Base-by-base conservation (phyloP, 106 monocot species). In the Dendrobium catenatum region DNA sequence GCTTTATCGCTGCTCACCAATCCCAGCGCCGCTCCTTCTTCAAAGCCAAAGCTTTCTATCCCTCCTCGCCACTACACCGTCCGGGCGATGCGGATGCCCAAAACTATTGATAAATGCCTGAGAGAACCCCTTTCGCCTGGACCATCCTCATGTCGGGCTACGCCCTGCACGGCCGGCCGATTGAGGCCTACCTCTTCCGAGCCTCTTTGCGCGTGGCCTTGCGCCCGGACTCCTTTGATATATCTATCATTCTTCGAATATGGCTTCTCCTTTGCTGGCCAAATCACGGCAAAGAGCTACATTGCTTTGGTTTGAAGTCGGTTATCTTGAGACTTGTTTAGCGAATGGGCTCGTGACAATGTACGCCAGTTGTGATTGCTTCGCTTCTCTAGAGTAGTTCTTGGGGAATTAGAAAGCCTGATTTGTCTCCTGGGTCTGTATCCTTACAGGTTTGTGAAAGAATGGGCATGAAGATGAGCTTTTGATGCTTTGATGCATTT, bases 391-490 rank as follows among this genome's bases (percentile, higher is more conserved):
- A 77, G 55, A 55, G 76, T 18, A 22, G 80, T 85, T 8, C 85
- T 24, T 1, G 22, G 56, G 58, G 73, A 40, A 85, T 88, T 33
- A 20, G 17, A 19, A 10, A 49, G 33, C 88, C 83, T 4, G 88
- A 88, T 83, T 83, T 85, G 85, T 86, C 80, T 85, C 88, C 27
- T 88, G 88, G 88, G 81, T 78, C 42, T 83, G 82, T 0, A 55
- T 88, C 79, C 79, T 88, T 10, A 80, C 61, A 68, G 85, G 75
- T 10, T 86, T 83, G 22, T 55, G 75, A 9, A 80, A 85, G 27
- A 85, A 88, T 55, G 83, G 81, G 44, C 29, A 51, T 42, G 73
- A 83, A 19, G 41, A 61, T 20, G 77, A 81, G 6, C n/a, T n/a
- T n/a, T n/a, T n/a, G n/a, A n/a, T n/a, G 88, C 78, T 27, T 4